Percentiles rank a stretch among this genome's conserved stretches.
Conservation (phyloP, 2,329 filamentous ascomycete genomes). For the Diaporthe velutina region DNA sequence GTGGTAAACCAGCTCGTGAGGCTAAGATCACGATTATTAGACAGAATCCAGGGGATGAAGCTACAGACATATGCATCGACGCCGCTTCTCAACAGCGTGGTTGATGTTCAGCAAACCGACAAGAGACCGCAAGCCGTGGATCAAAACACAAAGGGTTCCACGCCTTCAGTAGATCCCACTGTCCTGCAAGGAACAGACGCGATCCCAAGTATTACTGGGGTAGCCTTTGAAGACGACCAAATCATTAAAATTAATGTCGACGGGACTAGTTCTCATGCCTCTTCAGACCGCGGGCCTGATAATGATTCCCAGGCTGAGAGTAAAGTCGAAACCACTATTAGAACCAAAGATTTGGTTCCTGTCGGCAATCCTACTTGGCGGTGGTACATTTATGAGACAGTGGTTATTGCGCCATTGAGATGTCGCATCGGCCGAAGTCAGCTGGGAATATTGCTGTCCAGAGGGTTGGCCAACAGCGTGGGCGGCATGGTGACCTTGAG, state of each 20-base stretch:
- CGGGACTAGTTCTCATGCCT: not conserved
- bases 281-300: not conserved
- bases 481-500: not conserved
- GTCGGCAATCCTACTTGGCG: not conserved
- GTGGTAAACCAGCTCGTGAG: not conserved
- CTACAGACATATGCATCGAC: not conserved
- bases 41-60: not conserved
- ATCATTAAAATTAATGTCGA: not conserved
- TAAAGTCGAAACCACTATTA: no score
- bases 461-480: not conserved
- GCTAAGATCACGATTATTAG: not conserved
- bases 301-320: not conserved
- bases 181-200: not conserved
- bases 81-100: not conserved
- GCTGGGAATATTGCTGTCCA: constrained; percentile 1
- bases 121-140: not conserved
- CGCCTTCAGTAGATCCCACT: no score
- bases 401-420: not conserved
- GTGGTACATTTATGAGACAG: not conserved
- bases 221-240: not conserved
- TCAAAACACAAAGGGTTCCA: not conserved
- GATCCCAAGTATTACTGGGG: not conserved
- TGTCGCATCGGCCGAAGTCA: not conserved
- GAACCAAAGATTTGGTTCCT: not conserved
- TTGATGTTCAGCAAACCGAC: not conserved